Base-by-base conservation (phyloP, 805 yeast genomes). In the Brettanomyces anomalus region DNA sequence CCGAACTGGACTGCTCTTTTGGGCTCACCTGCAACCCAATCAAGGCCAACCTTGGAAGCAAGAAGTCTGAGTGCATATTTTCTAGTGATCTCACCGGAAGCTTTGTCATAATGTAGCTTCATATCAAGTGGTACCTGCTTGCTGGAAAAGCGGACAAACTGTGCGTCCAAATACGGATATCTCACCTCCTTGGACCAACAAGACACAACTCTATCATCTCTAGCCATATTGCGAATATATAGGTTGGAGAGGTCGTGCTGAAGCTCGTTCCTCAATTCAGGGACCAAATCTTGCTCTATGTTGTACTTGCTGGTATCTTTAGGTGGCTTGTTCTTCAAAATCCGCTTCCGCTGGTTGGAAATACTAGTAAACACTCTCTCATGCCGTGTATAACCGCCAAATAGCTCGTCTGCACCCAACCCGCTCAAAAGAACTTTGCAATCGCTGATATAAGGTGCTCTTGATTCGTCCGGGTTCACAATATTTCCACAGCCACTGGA, bases 1-100 rank as follows among this genome's bases (percentile, higher is more conserved):
- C 99, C 99, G 61, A 93, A 93, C 57, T 93, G 98, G 46, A 93
- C 88, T 0, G 99, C 99, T 38, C 99, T 69, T 57, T 93, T 93
- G 1, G 83, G 77, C 56, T 93, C 97, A 18, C 68, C 66, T 15
- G 77, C 64, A 0, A 88, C 93, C 58, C 70, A 71, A 0, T 49
- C 57, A 16, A 81, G 49, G 0, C 52, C 57, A 31, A 57, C 42
- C 2, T n/a, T 10, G 0, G 49, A 49, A 0, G 97, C 96, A 6
- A 85, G 54, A 39, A 65, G 60, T 39, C 97, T 62, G 35, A 93
- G 62, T 1, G 83, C 60, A 47, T 61, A 65, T 57, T 88, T 88
- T 45, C 65, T 52, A 5, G 48, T 48, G 31, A 65, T 57, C 30
- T 61, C 62, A 2, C 70, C 70, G 3, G 55, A 50, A 5, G 40